phyloP scores from a whole-genome alignment of 352 stramenopile species.

The Globisporangium sylvaticum region DNA sequence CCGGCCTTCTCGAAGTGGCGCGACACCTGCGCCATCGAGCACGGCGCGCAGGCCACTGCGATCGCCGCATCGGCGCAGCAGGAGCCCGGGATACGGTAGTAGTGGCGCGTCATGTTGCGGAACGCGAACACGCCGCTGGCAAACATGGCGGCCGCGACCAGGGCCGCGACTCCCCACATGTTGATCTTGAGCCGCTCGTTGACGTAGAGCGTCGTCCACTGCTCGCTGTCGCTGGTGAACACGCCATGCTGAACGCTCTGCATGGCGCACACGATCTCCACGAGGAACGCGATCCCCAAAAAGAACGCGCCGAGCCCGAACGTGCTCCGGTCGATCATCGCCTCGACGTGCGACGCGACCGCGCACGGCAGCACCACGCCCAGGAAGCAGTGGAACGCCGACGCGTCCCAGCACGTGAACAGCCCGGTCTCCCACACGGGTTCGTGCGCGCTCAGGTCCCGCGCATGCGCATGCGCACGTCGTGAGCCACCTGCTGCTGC shows the following conservation, averaged over 20 bases:
- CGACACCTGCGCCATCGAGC: slow-evolving; percentile 12
- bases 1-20: slow-evolving; percentile 9
- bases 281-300: slow-evolving; percentile 12
- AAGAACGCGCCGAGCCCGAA: slow-evolving; percentile 9
- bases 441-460: not conserved
- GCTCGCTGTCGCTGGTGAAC: not conserved
- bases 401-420: slow-evolving; percentile 13
- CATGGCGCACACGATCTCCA: slow-evolving; percentile 4
- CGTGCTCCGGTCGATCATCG: slow-evolving; percentile 12
- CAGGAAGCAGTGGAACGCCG: slow-evolving; percentile 13
- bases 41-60: slow-evolving; percentile 4
- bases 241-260: slow-evolving; percentile 9
- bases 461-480: not conserved
- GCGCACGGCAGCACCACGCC: slow-evolving; percentile 10
- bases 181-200: slow-evolving; percentile 6
- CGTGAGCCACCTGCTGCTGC: not conserved
- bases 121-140: slow-evolving; percentile 11
- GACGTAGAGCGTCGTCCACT: slow-evolving; percentile 8
- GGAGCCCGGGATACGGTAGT: slow-evolving; percentile 11
- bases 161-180: slow-evolving; percentile 10
- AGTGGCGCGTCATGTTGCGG: slow-evolving; percentile 16
- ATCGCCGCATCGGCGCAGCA: slow-evolving; percentile 7
- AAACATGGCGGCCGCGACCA: slow-evolving; percentile 1
- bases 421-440: slow-evolving; percentile 13
- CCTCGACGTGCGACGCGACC: slow-evolving; percentile 13